Base-by-base conservation (phyloP, 1,284 basidiomycete species). In the Boletus semigastroideus region DNA sequence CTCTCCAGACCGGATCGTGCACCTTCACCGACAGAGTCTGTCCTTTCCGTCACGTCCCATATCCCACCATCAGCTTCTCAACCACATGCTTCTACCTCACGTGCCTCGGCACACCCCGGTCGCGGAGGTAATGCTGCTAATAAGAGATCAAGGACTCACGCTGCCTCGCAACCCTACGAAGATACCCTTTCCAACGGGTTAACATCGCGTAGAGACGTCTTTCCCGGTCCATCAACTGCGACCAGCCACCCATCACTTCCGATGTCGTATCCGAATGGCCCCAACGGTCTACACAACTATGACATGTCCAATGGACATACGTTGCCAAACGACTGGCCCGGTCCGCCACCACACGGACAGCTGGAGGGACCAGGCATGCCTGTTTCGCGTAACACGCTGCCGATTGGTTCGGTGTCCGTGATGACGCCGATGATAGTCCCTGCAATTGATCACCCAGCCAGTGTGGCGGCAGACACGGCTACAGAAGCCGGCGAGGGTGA, bases 301-400 rank as follows among this genome's bases (percentile, higher is more conserved):
- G 77, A 75, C 48, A 64, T 71, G 17, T 28, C 62, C 53, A 63
- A 66, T 7, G 55, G 61, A 20, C 61, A 63, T 43, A 14, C 54
- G 40, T 49, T 58, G 5, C 19, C 61, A 20, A 61, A 47, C 40
- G 63, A 63, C 46, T 68, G 64, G 66, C 51, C 59, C 9, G 63
- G 57, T 33, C 66, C 64, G 2, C 72, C 75, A 9, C 63, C 70
- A 10, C 77, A 74, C 31, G 76, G 77, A 27, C 82, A 83, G 55
- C 72, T 89, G n/a, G 85, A 86, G 60, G 87, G 86, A 4, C 86
- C 86, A 4, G 86, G 87, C 1, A 84, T 89, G 82, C 86, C 86
- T 16, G 77, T 84, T 9, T 74, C 78, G 40, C 73, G 82, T 45
- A 74, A 71, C 44, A 73, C 70, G 16, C 60, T 68, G 22, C 62